A percentile compares a stretch with the other conserved stretches of the same genome.
Conservation (phyloP, 2,329 filamentous ascomycete genomes). For the Coleophoma cylindrospora region DNA sequence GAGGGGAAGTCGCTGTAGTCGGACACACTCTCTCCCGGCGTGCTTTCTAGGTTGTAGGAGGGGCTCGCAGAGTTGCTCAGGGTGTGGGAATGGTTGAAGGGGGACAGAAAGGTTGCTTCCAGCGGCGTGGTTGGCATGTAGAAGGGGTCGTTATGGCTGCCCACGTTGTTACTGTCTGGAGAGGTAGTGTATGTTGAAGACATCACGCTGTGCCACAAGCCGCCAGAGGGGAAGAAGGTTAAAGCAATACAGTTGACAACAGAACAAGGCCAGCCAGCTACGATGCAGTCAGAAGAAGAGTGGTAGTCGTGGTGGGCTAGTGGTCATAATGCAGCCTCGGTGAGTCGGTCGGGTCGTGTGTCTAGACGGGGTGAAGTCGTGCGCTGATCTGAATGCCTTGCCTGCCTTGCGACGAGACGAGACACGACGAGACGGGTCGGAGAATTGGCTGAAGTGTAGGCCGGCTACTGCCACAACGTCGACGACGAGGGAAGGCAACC, state of each 20-base stretch:
- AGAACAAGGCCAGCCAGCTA: no score
- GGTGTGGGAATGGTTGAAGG: slow-evolving; percentile 20
- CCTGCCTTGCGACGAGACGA: no score
- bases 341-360: background rate
- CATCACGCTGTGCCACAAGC: slow-evolving; percentile 15
- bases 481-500: no score
- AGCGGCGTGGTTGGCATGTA: slow-evolving; percentile 14
- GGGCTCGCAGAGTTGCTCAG: slow-evolving; percentile 24
- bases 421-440: no score
- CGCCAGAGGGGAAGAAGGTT: no score
- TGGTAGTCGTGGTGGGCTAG: slow-evolving; percentile 7
- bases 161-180: slow-evolving; percentile 13
- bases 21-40: slow-evolving; percentile 21
- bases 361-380: no score
- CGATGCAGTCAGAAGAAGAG: slow-evolving; percentile 14
- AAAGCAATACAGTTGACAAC: no score
- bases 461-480: no score
- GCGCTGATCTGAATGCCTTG: no score
- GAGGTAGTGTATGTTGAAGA: slow-evolving; percentile 22
- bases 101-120: slow-evolving; percentile 17
- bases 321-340: slow-evolving; percentile 23
- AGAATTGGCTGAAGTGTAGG: no score
- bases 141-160: slow-evolving; percentile 11
- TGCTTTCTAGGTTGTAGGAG: slow-evolving; percentile 18
- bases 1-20: slow-evolving; percentile 23